These are phyloP conservation scores for Zymoseptoria passerinii DNA, from an alignment of 2,329 filamentous ascomycete species.

Conservation along the genomic window DNA sequence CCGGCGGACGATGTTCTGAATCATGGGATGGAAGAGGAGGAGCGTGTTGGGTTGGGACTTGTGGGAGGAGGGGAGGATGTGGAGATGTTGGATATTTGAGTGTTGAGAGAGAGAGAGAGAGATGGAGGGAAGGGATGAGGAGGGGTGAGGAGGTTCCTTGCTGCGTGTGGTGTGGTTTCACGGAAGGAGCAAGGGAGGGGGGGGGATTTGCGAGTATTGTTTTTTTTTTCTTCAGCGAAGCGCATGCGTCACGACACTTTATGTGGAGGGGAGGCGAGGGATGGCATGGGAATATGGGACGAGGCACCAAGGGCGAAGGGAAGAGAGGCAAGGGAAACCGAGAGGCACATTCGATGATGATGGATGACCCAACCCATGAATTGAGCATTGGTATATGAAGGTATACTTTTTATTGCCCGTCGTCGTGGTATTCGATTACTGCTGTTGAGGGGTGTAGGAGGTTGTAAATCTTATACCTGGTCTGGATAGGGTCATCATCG, in stretches of 20 bases:
- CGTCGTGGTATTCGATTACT: no score
- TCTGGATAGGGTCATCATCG: no score
- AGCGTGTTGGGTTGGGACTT: not conserved
- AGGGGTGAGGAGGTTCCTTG: not conserved
- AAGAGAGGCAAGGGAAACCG: not conserved
- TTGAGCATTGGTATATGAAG: not conserved
- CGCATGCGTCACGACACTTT: not conserved
- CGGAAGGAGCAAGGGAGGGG: not conserved
- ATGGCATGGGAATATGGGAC: not conserved
- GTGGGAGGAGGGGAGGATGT: slow-evolving; percentile 31
- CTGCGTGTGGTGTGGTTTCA: not conserved
- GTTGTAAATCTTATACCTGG: no score
- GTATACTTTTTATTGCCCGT: not conserved
- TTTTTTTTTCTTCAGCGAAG: not conserved
- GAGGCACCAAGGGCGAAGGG: not conserved
- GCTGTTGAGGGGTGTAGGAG: no score
- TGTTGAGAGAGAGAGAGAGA: not conserved
- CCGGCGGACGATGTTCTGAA: slow-evolving; percentile 58
- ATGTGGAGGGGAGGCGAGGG: not conserved
- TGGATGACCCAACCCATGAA: not conserved
- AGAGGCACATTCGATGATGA: not conserved
- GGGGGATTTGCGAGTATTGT: not conserved
- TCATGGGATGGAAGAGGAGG: slow-evolving; percentile 31
- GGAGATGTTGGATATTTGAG: slow-evolving; percentile 53
- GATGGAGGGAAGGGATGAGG: not conserved